Evolutionary conservation across 257 asterid genomes (phyloP).

Genomic region (Nyctanthes arbortristis): DNA sequence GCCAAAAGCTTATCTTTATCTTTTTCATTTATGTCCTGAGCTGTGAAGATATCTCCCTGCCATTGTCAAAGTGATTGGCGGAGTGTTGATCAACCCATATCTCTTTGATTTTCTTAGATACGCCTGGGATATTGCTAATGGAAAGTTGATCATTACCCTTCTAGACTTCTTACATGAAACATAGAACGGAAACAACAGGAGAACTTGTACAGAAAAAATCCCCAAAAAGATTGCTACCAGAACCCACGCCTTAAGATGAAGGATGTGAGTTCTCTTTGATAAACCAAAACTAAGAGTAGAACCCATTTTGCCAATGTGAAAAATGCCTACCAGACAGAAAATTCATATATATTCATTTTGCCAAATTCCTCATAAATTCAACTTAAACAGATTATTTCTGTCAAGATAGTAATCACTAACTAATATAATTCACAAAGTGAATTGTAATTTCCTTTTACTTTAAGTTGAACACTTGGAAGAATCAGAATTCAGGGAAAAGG

Average conservation of each 20-base stretch:
- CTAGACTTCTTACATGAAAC: conserved; percentile 46
- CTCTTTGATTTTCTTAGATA: conserved; percentile 59
- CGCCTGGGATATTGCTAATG: conserved; percentile 36
- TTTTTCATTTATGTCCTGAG: conserved; percentile 37
- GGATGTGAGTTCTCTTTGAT: conserved; percentile 62
- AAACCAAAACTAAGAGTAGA: conserved; percentile 51
- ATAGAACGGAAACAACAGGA: conserved; percentile 55
- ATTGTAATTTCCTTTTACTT: neutral
- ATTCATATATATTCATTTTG: neutral
- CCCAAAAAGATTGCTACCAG: conserved; percentile 56
- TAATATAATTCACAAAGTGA: too few relatives aligned
- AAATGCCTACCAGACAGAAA: conserved; percentile 35
- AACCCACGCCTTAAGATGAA: conserved; percentile 78
- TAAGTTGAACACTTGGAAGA: neutral
- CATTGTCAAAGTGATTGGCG: conserved; percentile 25
- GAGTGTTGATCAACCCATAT: conserved; percentile 56
- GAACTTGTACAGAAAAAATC: conserved; percentile 41
- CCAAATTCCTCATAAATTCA: neutral
- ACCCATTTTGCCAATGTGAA: conserved; percentile 41
- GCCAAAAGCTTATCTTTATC: conserved; percentile 46
- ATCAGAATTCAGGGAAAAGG: neutral
- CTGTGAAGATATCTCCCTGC: conserved; percentile 27
- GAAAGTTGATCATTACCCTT: conserved; percentile 37
- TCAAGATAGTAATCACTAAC: neutral
- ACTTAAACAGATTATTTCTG: neutral